Evolutionary conservation across 768 basidiomycete genomes (phyloP).

Genomic region (Pulveroboletus ravenelii): DNA sequence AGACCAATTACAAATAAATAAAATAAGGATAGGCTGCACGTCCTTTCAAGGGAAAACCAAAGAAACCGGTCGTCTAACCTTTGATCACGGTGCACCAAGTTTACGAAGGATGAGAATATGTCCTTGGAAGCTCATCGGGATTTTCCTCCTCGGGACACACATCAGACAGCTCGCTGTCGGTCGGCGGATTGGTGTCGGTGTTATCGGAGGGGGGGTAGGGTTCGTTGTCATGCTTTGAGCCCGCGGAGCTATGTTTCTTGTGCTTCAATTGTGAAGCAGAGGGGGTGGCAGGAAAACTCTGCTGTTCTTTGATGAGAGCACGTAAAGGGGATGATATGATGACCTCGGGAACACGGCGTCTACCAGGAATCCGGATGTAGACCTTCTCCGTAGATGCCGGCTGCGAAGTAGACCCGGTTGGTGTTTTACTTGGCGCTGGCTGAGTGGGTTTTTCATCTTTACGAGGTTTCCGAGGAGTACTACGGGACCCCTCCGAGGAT

Average conservation of each 20-base stretch:
- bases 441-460: conserved; percentile 11
- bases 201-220: conserved; percentile 24
- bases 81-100: conserved; percentile 5
- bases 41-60: conserved; percentile 7
- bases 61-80: conserved; percentile 8
- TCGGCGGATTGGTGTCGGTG: conserved; percentile 10
- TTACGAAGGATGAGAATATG: conserved; percentile 15
- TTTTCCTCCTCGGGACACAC: conserved; percentile 19
- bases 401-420: conserved; percentile 15
- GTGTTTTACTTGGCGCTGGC: conserved; percentile 16
- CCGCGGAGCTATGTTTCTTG: conserved; percentile 16
- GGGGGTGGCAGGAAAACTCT: conserved; percentile 17
- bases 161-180: conserved; percentile 27
- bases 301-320: conserved; percentile 10
- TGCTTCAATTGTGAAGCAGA: conserved; percentile 21
- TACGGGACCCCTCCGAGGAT: conserved; percentile 19
- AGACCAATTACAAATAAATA: conserved; percentile 25
- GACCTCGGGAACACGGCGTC: conserved; percentile 17
- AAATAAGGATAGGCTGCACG: conserved; percentile 29
- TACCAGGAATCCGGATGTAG: conserved; percentile 21
- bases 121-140: conserved; percentile 24
- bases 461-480: conserved; percentile 32
- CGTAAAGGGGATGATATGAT: conserved; percentile 15
- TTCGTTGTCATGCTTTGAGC: conserved; percentile 11
- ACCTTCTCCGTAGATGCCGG: conserved; percentile 22